Conservation (phyloP, 768 basidiomycete genomes). For the Amanita rubescens region DNA sequence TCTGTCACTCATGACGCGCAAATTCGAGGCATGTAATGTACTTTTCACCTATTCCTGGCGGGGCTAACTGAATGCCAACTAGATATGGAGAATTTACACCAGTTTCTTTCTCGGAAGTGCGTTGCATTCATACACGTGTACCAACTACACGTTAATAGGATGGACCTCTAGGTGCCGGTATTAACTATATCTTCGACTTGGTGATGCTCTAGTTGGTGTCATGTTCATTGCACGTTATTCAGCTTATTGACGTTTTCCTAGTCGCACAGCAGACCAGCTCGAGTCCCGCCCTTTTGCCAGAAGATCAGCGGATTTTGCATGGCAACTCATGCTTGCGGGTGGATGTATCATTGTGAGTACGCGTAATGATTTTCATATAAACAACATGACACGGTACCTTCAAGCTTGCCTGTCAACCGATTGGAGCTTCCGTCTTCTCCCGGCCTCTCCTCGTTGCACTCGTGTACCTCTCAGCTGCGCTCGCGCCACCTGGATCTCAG, state of each 20-base stretch:
- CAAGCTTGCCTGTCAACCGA: conserved; percentile 52
- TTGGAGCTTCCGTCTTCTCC: conserved; percentile 47
- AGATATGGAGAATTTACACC: conserved; percentile 71
- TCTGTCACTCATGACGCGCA: conserved; percentile 31
- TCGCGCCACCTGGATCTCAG: conserved; percentile 58
- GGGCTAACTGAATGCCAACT: not conserved
- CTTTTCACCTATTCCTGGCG: not conserved
- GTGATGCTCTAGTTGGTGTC: conserved; percentile 62
- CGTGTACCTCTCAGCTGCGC: conserved; percentile 58
- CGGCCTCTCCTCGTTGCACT: conserved; percentile 62
- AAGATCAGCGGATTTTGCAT: conserved; percentile 70
- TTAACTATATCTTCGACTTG: conserved; percentile 58
- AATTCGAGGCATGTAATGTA: conserved; percentile 42
- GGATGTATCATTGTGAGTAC: conserved; percentile 52
- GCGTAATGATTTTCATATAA: not conserved
- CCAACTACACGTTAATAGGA: not conserved
- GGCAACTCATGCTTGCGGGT: conserved; percentile 56
- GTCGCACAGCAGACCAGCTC: conserved; percentile 57
- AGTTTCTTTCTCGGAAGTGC: conserved; percentile 69
- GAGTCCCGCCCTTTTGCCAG: conserved; percentile 52
- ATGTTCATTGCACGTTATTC: not conserved
- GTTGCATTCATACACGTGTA: conserved; percentile 9
- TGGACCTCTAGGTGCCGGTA: conserved; percentile 31
- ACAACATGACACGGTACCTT: not conserved
- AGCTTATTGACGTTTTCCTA: conserved; percentile 20